Evolutionary conservation across 371 early-diverging fungal genomes (phyloP), one percentile per base, ranked within the genome.

Genomic region (Actinomortierella wolfii): DNA sequence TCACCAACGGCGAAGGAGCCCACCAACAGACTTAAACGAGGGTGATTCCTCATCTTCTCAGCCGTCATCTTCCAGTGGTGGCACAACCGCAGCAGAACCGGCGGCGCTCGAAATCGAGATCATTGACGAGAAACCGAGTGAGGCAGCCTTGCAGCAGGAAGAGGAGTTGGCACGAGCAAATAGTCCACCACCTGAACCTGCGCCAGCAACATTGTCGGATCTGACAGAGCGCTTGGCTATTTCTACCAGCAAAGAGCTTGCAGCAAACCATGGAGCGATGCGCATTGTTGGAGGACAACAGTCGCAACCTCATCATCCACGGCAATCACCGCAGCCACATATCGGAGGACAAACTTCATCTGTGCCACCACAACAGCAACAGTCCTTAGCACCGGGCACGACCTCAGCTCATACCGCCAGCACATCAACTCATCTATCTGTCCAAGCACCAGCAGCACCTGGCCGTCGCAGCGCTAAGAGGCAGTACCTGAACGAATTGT

Each of bases 401-500:
- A 2, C 45, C 24, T 15, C 57, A 62, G 43, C 20, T 55, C 52
- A 26, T 29, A 47, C 18, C 25, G 11, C 44, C 5, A 44, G 26
- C 26, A 34, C 51, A 9, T 44, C 34, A 26, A 66, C 64, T 2
- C 66, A 56, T 51, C 78, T 42, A 50, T 61, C 40, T 4, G 45
- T 25, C 21, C 70, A 54, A 53, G 65, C 57, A 15, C 79, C 78
- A 26, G 57, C 69, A 0, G 68, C 24, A 29, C 52, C 24, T 49
- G 42, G 9, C 20, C 25, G 20, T 67, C 15, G 76, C 81, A 20
- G 65, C 66, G 23, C 83, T 3, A 86, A 83, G 61, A 71, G 78
- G 42, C 85, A 81, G 44, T 91, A 86, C 57, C 78, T 94, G 57
- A 85, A 89, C 17, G 97, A 97, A 57, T 79, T 96, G 29, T 88